phyloP scores from a whole-genome alignment of 2,329 filamentous ascomycete genomes.

The Phaeomoniella chlamydospora region DNA sequence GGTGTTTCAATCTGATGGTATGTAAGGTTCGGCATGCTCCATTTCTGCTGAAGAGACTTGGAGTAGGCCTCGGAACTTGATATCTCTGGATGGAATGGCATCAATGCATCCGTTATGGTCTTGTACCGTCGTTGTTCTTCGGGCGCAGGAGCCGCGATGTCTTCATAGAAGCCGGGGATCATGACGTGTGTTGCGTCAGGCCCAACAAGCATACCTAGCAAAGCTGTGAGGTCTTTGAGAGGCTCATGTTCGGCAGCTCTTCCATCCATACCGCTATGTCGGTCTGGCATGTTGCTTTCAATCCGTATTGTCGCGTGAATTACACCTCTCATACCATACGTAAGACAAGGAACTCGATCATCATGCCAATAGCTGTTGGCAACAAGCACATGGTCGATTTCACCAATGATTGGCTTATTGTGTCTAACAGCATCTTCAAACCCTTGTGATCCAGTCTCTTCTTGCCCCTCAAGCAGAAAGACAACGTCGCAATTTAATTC shows the following conservation, averaged over 20 bases:
- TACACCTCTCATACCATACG: slow-evolving; percentile 85
- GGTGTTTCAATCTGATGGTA: slow-evolving; percentile 89
- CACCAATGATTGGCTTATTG: slow-evolving; percentile 72
- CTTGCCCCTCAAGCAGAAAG: slow-evolving; percentile 92
- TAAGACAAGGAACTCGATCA: slow-evolving; percentile 87
- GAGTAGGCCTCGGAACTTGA: slow-evolving; percentile 57
- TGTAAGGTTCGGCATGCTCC: slow-evolving; percentile 89
- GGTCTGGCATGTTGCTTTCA: slow-evolving; percentile 71
- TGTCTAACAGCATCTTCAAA: slow-evolving; percentile 71
- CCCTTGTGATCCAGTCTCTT: slow-evolving; percentile 84
- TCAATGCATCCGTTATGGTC: slow-evolving; percentile 65
- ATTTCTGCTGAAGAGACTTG: slow-evolving; percentile 75
- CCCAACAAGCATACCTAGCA: slow-evolving; percentile 72
- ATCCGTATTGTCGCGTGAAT: slow-evolving; percentile 85
- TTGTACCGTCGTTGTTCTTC: slow-evolving; percentile 71
- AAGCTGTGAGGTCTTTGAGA: slow-evolving; percentile 73
- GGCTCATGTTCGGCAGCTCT: slow-evolving; percentile 78
- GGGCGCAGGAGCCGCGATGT: slow-evolving; percentile 58
- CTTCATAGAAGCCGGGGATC: slow-evolving; percentile 80
- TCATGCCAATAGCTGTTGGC: slow-evolving; percentile 99
- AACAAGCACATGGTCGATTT: slow-evolving; percentile 85
- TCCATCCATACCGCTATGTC: slow-evolving; percentile 94
- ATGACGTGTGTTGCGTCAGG: slow-evolving; percentile 59
- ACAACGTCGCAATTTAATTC: slow-evolving; percentile 74
- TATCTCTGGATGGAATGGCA: slow-evolving; percentile 54